phyloP scores from a whole-genome alignment of 2,329 filamentous ascomycete genomes.

The Xylaria hypoxylon region DNA sequence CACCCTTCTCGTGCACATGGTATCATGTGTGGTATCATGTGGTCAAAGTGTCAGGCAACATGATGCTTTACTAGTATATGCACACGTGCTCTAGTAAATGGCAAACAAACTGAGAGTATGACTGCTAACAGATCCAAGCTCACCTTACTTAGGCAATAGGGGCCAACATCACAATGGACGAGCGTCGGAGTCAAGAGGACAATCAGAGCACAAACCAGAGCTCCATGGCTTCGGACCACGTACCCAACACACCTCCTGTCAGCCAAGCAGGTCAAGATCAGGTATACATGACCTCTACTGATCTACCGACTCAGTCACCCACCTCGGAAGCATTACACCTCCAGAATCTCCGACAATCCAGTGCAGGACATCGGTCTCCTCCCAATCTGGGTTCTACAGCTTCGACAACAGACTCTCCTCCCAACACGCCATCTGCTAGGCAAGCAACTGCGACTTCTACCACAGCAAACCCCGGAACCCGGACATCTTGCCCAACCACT shows the following conservation, averaged over 20 bases:
- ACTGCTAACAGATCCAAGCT: background rate
- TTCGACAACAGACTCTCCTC: too few species aligned
- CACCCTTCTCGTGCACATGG: background rate
- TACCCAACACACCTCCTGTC: background rate
- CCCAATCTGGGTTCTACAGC: too few species aligned
- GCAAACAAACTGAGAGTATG: background rate
- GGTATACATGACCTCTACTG: background rate
- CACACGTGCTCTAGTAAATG: too few species aligned
- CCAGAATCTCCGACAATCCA: background rate
- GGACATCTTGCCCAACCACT: background rate
- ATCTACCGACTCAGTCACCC: background rate
- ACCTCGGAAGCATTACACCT: background rate
- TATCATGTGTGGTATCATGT: too few species aligned
- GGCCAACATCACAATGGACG: background rate
- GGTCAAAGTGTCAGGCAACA: background rate
- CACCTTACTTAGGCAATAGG: background rate
- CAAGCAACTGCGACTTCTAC: background rate
- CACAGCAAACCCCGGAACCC: background rate
- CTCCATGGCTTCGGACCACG: background rate
- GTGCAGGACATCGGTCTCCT: background rate
- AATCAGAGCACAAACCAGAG: background rate
- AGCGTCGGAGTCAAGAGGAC: background rate
- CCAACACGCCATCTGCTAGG: background rate
- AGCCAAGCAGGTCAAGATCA: background rate
- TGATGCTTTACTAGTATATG: background rate